Percentiles rank a stretch among this genome's conserved stretches.
Evolutionary conservation across 148 eudicot species (phyloP).

Genomic region (Silene uniflora): DNA sequence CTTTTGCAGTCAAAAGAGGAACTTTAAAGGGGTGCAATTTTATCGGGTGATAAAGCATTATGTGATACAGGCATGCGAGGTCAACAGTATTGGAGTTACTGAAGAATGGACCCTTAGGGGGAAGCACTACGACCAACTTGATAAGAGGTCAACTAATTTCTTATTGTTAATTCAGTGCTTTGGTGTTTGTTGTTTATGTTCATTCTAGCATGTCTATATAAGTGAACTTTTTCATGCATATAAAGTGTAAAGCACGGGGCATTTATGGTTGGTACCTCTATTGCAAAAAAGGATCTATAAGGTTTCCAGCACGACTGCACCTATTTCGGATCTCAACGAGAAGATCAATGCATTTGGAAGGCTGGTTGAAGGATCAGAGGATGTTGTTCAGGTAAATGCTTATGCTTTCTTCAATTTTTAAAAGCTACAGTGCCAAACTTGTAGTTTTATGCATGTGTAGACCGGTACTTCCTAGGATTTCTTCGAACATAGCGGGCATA

Average conservation of each 20-base stretch:
- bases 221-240: background rate
- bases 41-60: slow-evolving; percentile 83
- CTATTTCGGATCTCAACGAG: slow-evolving; percentile 84
- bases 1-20: slow-evolving; percentile 68
- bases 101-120: slow-evolving; percentile 87
- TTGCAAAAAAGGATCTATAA: slow-evolving; percentile 49
- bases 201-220: slow-evolving; percentile 9
- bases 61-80: slow-evolving; percentile 82
- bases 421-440: background rate
- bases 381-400: slow-evolving; percentile 76
- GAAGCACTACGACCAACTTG: slow-evolving; percentile 71
- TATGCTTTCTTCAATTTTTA: background rate
- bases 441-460: background rate
- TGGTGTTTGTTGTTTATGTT: background rate
- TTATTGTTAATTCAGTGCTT: background rate
- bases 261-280: slow-evolving; percentile 93
- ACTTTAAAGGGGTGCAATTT: slow-evolving; percentile 88
- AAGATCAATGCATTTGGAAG: slow-evolving; percentile 82
- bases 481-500: no score
- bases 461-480: background rate
- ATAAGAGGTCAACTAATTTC: slow-evolving; percentile 50
- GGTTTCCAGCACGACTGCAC: slow-evolving; percentile 85
- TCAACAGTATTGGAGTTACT: slow-evolving; percentile 48
- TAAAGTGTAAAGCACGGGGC: slow-evolving; percentile 91
- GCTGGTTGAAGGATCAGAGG: slow-evolving; percentile 84